Evolutionary conservation across 2,329 filamentous ascomycete genomes (phyloP), one percentile per base, ranked within the genome.

Genomic region (Myriosclerotinia curreyana): DNA sequence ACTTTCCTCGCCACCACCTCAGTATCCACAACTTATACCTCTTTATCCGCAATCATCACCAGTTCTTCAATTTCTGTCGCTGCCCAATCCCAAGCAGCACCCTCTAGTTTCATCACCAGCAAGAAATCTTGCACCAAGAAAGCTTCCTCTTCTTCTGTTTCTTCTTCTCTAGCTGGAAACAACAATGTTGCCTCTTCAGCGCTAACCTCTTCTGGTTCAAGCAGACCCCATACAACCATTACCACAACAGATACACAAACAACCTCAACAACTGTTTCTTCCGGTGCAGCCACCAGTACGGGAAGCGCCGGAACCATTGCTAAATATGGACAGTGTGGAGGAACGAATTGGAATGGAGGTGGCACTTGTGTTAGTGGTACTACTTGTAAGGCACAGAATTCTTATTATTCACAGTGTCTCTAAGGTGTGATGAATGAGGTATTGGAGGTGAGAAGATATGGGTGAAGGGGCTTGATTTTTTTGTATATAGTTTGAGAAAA

Each of bases 371-470:
- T 68, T 58, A 63, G 60, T 20, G 72, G 71, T 0, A 68, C 66
- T 5, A 69, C 65, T 9, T 74, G 72, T 53, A 69, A 62, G 2
- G 64, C 50, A 17, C 58, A 64, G 5, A 73, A 69, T 65, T 54
- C 52, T 22, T 73, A 66, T 46, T 74, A 73, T 54, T 71, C 67
- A 1, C 71, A 72, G 49, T 72, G 71, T 56, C 63, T 71, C 65
- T 69, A 69, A 63, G n/a, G n/a, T 20, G 7, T 44, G 20, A n/a
- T 44, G 20, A 8, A 20, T 8, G 8, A 6, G 5, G 22, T 31
- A 42, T 38, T 38, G 20, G 20, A n/a, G 3, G 5, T 17, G 14
- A 42, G 40, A 42, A 4, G 14, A 5, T 14, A 15, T 44, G 42
- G 5, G 3, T 8, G 5, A n/a, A 1, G 42, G 7, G 42, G 6